These are phyloP conservation scores for Tremella yokohamensis DNA, from an alignment of 768 basidiomycete species.

Conservation along the genomic window DNA sequence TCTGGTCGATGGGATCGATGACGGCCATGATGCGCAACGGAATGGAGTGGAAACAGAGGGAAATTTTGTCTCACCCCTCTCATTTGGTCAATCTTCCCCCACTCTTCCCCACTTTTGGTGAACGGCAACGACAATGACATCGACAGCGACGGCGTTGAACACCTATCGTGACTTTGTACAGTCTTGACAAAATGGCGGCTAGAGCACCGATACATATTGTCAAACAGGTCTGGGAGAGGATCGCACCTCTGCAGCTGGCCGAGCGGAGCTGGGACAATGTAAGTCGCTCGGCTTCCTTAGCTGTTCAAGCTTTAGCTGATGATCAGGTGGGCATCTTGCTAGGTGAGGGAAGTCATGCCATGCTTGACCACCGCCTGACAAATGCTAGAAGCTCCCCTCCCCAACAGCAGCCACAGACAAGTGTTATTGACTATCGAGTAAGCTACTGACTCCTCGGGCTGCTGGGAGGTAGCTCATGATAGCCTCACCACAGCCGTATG, in stretches of 20 bases:
- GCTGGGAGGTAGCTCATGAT: slow-evolving; percentile 11
- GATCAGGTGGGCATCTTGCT: slow-evolving; percentile 68
- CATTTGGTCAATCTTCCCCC: slow-evolving; percentile 1
- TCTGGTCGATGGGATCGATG: background rate
- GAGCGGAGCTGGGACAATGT: slow-evolving; percentile 90
- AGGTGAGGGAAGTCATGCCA: slow-evolving; percentile 55
- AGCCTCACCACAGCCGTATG: slow-evolving; percentile 51
- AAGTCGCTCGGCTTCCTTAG: slow-evolving; percentile 45
- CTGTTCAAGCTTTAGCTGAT: slow-evolving; percentile 2
- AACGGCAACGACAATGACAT: background rate
- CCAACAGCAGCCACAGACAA: slow-evolving; percentile 55
- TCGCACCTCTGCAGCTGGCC: slow-evolving; percentile 80
- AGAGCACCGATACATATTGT: slow-evolving; percentile 37
- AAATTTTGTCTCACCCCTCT: background rate
- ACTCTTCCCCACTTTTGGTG: background rate
- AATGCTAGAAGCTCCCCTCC: slow-evolving; percentile 41
- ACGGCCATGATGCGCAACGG: too few relatives aligned
- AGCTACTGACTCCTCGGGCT: slow-evolving; percentile 9
- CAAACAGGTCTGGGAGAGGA: slow-evolving; percentile 52
- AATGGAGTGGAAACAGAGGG: too few relatives aligned
- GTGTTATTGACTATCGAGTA: slow-evolving; percentile 72
- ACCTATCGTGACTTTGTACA: background rate
- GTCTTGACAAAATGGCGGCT: slow-evolving; percentile 11
- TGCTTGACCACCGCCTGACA: background rate
- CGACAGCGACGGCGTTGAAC: too few relatives aligned